A percentile compares a stretch with the other conserved stretches of the same genome.
Conservation (phyloP, 2,329 filamentous ascomycete genomes). For the Akanthomyces lecanii region DNA sequence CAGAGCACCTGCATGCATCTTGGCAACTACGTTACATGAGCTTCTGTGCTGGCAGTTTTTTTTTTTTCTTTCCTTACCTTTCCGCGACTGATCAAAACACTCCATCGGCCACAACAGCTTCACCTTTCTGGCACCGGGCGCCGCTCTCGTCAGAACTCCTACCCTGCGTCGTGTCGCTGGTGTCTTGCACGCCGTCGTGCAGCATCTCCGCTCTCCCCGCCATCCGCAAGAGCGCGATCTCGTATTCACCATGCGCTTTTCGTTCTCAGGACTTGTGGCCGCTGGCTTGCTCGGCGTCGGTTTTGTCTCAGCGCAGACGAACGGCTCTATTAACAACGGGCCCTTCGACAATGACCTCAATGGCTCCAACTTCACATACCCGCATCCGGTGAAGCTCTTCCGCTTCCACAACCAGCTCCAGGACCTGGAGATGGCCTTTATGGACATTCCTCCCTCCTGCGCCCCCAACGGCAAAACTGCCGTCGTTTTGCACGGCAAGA, state of each 20-base stretch:
- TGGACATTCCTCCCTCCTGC: constrained; percentile 43
- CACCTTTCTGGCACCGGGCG: not conserved
- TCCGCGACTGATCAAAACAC: not conserved
- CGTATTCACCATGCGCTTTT: constrained; percentile 25
- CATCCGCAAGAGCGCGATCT: not conserved
- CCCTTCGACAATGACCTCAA: constrained; percentile 40
- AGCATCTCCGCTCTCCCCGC: not conserved
- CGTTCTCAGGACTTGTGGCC: constrained; percentile 20
- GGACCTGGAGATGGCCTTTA: constrained; percentile 52
- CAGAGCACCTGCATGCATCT: not conserved
- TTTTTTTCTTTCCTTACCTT: not conserved
- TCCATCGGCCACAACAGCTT: not conserved
- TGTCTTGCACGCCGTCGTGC: not conserved
- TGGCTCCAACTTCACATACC: constrained; percentile 50
- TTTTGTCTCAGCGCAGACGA: constrained; percentile 25
- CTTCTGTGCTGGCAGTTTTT: not conserved
- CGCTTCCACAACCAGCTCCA: constrained; percentile 44
- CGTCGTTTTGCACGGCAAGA: constrained; percentile 51
- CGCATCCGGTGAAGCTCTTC: constrained; percentile 46
- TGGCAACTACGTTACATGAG: constrained; percentile 8
- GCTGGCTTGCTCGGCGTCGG: constrained; percentile 20
- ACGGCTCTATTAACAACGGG: constrained; percentile 32
- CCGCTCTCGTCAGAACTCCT: not conserved
- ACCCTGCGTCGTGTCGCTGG: not conserved
- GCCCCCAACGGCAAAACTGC: constrained; percentile 37